Conservation (phyloP, 192 early-diverging fungal species). For the Ambispora gerdemannii region DNA sequence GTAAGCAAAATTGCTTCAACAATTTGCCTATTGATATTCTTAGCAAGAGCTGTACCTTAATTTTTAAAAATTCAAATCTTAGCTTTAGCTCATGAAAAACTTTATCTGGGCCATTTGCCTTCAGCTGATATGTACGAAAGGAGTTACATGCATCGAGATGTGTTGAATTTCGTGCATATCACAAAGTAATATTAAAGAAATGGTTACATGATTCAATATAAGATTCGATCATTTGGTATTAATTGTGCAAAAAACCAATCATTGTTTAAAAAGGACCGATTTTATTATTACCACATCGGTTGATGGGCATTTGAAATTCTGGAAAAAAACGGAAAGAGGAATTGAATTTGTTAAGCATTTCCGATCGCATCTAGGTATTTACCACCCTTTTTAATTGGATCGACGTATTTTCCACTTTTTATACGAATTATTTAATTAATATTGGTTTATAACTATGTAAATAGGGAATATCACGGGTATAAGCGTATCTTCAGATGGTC, state of each 20-base stretch:
- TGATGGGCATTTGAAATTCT: constrained; percentile 98
- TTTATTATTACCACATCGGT: constrained; percentile 93
- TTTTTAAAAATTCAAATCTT: neutral
- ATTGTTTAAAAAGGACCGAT: constrained; percentile 58
- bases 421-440: neutral
- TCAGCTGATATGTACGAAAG: constrained; percentile 87
- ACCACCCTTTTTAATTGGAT: constrained; percentile 3
- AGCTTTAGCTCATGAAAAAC: constrained; percentile 66
- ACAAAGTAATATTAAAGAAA: constrained; percentile 50
- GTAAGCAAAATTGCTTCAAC: constrained; percentile 15
- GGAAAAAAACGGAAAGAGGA: constrained; percentile 91
- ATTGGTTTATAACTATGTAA: neutral
- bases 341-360: constrained; percentile 99
- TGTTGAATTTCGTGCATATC: constrained; percentile 72
- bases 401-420: neutral
- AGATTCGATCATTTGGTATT: neutral
- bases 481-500: constrained; percentile 68
- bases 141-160: constrained; percentile 95
- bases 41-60: neutral
- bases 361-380: constrained; percentile 74
- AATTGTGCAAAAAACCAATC: constrained; percentile 3
- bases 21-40: neutral
- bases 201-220: neutral
- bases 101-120: constrained; percentile 82
- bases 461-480: constrained; percentile 55